phyloP scores from a whole-genome alignment of 345 rosid genomes.

The Camelina laxa region DNA sequence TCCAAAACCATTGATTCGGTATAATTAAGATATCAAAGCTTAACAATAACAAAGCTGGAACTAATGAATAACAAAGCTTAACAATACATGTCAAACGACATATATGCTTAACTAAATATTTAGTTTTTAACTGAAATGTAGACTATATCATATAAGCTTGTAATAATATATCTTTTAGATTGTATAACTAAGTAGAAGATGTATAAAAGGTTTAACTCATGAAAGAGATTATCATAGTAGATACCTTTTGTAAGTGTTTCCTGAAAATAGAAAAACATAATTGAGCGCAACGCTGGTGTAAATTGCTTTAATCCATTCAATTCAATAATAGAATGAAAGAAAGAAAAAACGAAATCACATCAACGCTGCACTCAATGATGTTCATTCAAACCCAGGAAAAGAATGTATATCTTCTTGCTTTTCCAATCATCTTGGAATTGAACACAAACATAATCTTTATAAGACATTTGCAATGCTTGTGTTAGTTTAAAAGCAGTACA shows the following conservation, averaged over 20 bases:
- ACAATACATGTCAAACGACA: neutral
- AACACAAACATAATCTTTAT: constrained; percentile 10
- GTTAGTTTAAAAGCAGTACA: constrained; percentile 38
- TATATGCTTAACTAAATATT: no score
- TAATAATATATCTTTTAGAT: neutral
- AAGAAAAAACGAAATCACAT: constrained; percentile 35
- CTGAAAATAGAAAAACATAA: constrained; percentile 38
- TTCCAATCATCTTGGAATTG: neutral
- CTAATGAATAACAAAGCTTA: neutral
- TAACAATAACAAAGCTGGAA: neutral
- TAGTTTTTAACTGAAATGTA: no score
- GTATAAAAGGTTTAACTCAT: no score
- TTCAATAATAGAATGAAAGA: neutral
- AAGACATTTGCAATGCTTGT: constrained; percentile 20
- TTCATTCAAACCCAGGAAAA: constrained; percentile 39
- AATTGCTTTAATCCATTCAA: constrained; percentile 10
- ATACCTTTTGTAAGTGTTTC: constrained; percentile 22
- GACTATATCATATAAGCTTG: no score
- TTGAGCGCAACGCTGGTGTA: constrained; percentile 40
- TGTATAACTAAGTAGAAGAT: neutral
- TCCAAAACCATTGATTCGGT: neutral
- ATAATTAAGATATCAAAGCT: no score
- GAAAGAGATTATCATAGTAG: neutral
- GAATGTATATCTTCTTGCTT: neutral
- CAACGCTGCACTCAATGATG: constrained; percentile 85